Percentiles rank a stretch among this genome's conserved stretches.
phyloP scores from a whole-genome alignment of 176 grass and related monocot genomes.

The Typha latifolia region DNA sequence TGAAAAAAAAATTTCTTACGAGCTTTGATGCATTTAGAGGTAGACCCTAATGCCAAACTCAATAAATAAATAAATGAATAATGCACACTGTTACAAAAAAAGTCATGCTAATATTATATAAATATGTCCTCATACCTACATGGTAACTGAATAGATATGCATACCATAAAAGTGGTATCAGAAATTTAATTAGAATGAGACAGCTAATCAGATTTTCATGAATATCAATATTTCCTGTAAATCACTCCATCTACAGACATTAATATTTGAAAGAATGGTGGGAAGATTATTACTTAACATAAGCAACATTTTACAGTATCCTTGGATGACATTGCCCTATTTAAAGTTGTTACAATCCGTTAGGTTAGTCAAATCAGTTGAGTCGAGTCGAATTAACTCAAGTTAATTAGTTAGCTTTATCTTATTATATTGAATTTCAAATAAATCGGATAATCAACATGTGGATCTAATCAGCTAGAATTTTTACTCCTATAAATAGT shows the following conservation, averaged over 20 bases:
- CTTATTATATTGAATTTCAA: too few species aligned
- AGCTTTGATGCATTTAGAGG: neutral
- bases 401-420: too few species aligned
- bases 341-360: too few species aligned
- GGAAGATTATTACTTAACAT: neutral
- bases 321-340: neutral
- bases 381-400: too few species aligned
- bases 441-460: too few species aligned
- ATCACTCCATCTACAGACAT: neutral
- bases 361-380: too few species aligned
- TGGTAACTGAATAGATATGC: neutral
- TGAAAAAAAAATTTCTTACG: constrained; percentile 1
- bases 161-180: neutral
- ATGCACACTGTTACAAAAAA: neutral
- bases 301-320: neutral
- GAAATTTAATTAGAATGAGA: neutral
- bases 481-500: too few species aligned
- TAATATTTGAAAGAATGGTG: neutral
- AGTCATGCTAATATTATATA: neutral
- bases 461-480: too few species aligned
- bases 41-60: neutral
- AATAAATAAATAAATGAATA: neutral
- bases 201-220: neutral
- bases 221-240: neutral
- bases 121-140: neutral